Evolutionary conservation across 2,329 filamentous ascomycete genomes (phyloP), one percentile per base, ranked within the genome.

Genomic region (Alternaria dauci): DNA sequence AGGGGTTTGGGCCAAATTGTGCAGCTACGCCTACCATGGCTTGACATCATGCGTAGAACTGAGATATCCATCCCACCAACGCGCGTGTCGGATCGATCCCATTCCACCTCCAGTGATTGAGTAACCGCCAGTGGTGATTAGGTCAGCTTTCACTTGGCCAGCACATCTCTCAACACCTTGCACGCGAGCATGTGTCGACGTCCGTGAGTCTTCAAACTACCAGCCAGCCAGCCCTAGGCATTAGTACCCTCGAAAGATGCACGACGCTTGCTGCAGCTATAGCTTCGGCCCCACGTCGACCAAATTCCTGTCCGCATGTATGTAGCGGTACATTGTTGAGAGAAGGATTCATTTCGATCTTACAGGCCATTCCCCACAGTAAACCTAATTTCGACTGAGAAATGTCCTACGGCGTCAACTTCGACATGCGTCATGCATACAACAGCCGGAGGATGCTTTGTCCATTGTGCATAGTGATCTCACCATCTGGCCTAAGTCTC

Each of bases 251-350:
- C 52, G 28, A 47, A 18, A 39, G 38, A 61, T 26, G 38, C 30
- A 44, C 16, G 20, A 47, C 34, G 26, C 43, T 51, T 34, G 26
- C 41, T 38, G 26, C 46, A 48, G 51, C 28, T 55, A 28, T 52
- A 52, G 26, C 46, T n/a, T 47, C 50, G 46, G 61, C 58, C 54
- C 41, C 58, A 42, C 58, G 26, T 47, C 16, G 23, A 14, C 18
- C 51, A 32, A 11, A 26, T 36, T 11, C 20, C 32, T 28, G 51
- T 53, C 30, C 30, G 44, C 38, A 18, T 47, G 41, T 26, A 42
- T 58, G 26, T 30, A 46, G 51, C 32, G 16, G 46, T 52, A 20
- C 34, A 14, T 30, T 18, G 41, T 34, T 51, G 44, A 36, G 23
- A 52, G n/a, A 20, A 23, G 39, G 39, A 28, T 28, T 30, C 28